A percentile compares a stretch with the other conserved stretches of the same genome.
Conservation (phyloP, 495 filamentous ascomycete genomes). For the Aspergillus wentii region DNA sequence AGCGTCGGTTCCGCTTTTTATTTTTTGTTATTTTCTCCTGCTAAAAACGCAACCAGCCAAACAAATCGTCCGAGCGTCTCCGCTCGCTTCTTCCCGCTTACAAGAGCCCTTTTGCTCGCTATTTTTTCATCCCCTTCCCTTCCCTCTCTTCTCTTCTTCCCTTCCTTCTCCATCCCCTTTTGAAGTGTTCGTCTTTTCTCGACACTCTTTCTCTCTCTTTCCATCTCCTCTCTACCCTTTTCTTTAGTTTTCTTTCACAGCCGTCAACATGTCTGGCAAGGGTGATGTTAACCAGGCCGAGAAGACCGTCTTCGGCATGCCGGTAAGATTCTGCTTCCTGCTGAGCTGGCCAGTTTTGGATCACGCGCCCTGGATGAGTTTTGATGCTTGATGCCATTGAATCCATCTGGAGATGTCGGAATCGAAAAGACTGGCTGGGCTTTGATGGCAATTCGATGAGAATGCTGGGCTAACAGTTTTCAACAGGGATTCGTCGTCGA, state of each 20-base stretch:
- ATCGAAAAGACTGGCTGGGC: conserved; percentile 1
- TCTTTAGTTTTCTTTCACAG: conserved; percentile 34
- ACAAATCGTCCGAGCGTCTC: conserved; percentile 26
- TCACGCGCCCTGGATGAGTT: conserved; percentile 5
- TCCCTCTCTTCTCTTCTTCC: conserved; percentile 23
- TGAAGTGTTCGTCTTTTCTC: conserved; percentile 33
- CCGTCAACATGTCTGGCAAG: conserved; percentile 41
- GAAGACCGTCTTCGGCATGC: conserved; percentile 90
- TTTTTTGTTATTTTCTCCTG: conserved; percentile 6
- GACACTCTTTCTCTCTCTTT: conserved; percentile 23
- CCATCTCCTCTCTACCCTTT: conserved; percentile 40
- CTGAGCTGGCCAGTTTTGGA: conserved; percentile 9
- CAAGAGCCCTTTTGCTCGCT: conserved; percentile 35
- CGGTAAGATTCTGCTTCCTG: conserved; percentile 30
- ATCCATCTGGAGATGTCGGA: conserved; percentile 1
- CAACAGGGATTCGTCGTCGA: conserved; percentile 71
- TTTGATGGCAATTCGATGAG: neutral
- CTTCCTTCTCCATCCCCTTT: conserved; percentile 32
- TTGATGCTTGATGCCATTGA: neutral
- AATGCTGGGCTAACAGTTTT: conserved; percentile 27
- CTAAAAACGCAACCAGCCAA: conserved; percentile 11
- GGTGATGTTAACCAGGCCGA: conserved; percentile 52
- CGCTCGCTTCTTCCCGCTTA: conserved; percentile 40
- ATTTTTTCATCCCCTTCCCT: conserved; percentile 35
- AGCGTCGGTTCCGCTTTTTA: conserved; percentile 21